Conservation (phyloP, 2,329 filamentous ascomycete genomes). For the Aspergillus ochraceus region DNA sequence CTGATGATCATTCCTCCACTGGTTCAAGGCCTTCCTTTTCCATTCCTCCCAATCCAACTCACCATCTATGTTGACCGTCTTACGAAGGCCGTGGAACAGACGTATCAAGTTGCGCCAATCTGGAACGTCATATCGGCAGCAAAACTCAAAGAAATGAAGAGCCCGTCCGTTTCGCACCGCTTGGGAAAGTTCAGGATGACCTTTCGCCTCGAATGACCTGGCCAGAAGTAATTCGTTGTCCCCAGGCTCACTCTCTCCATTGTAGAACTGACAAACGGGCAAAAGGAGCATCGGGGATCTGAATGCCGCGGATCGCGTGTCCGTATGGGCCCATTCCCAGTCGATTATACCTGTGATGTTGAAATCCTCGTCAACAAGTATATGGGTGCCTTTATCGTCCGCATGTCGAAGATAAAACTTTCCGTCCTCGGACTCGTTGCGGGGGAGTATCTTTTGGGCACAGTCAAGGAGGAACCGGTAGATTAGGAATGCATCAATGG, state of each 20-base stretch:
- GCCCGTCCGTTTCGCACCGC: constrained; percentile 40
- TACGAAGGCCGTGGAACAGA: constrained; percentile 42
- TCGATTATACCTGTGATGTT: constrained; percentile 53
- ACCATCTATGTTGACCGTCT: constrained; percentile 32
- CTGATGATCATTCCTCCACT: constrained; percentile 24
- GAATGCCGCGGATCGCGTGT: constrained; percentile 35
- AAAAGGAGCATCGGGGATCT: constrained; percentile 44
- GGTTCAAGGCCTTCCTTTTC: constrained; percentile 36
- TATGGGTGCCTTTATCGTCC: constrained; percentile 53
- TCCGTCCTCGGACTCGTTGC: constrained; percentile 20
- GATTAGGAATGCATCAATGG: constrained; percentile 42
- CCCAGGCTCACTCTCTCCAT: constrained; percentile 34
- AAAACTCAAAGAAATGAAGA: constrained; percentile 44
- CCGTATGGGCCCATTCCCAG: constrained; percentile 44
- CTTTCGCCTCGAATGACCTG: constrained; percentile 35
- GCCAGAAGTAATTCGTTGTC: constrained; percentile 43
- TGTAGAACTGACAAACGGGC: constrained; percentile 43
- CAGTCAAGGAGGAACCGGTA: constrained; percentile 45
- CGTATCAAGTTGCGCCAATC: constrained; percentile 47
- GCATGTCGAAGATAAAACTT: constrained; percentile 49
- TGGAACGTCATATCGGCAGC: constrained; percentile 43
- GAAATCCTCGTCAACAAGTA: constrained; percentile 48
- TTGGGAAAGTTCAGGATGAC: constrained; percentile 35
- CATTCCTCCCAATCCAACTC: constrained; percentile 41
- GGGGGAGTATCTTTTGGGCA: constrained; percentile 16